Conservation (phyloP, 192 early-diverging fungal genomes). For the Umbelopsis sp. region DNA sequence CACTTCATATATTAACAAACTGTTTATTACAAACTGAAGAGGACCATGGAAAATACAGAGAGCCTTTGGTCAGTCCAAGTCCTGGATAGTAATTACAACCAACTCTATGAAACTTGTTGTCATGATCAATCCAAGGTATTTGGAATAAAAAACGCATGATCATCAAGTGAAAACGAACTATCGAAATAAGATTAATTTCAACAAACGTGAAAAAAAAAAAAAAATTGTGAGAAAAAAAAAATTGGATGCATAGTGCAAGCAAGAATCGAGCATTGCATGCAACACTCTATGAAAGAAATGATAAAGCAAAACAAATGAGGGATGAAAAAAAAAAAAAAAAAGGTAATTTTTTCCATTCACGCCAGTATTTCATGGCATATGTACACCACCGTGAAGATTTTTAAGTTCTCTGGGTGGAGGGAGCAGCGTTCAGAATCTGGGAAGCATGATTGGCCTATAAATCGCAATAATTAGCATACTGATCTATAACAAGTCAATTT, state of each 20-base stretch:
- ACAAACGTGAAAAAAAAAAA: too few species aligned
- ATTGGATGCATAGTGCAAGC: not conserved
- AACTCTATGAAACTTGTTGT: too few species aligned
- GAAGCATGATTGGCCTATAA: constrained; percentile 33
- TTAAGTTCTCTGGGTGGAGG: not conserved
- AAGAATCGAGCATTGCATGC: not conserved
- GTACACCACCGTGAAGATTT: not conserved
- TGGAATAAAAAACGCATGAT: too few species aligned
- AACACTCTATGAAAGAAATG: not conserved
- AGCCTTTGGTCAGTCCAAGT: not conserved
- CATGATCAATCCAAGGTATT: too few species aligned
- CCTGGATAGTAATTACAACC: not conserved
- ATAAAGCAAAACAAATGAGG: not conserved
- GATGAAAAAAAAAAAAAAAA: not conserved
- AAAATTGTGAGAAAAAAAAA: too few species aligned
- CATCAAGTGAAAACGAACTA: too few species aligned
- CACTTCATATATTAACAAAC: not conserved
- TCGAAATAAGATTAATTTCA: too few species aligned
- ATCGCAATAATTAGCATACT: too few species aligned
- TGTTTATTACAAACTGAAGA: not conserved
- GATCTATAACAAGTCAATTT: not conserved
- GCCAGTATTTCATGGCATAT: not conserved
- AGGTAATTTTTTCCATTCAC: not conserved
- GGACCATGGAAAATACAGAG: not conserved
- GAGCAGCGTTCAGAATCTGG: constrained; percentile 21